Evolutionary conservation across 2,329 filamentous ascomycete genomes (phyloP).

Genomic region (Dendrostoma leiphaemia): DNA sequence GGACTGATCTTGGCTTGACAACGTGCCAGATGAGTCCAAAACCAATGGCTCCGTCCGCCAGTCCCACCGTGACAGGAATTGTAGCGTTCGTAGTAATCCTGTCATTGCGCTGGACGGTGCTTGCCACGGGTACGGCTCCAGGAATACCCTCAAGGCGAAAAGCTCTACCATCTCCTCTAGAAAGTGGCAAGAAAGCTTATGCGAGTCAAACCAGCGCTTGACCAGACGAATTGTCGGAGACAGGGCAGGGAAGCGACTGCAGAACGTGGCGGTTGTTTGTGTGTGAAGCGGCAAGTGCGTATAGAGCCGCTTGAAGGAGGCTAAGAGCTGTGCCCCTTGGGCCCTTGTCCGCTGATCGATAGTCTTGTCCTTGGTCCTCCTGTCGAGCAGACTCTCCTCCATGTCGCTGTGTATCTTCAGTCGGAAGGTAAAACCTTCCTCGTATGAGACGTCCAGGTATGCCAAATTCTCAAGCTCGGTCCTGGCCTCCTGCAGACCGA

Average conservation of each 20-base stretch:
- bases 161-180: conserved; percentile 82
- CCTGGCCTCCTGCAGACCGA: conserved; percentile 78
- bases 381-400: conserved; percentile 77
- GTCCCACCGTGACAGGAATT: conserved; percentile 84
- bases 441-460: conserved; percentile 79
- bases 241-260: conserved; percentile 75
- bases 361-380: conserved; percentile 72
- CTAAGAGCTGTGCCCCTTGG: conserved; percentile 67
- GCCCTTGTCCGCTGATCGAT: conserved; percentile 65
- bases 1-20: conserved; percentile 60
- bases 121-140: conserved; percentile 78
- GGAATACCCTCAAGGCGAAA: conserved; percentile 73
- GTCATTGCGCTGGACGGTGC: conserved; percentile 73
- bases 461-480: conserved; percentile 71
- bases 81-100: conserved; percentile 78
- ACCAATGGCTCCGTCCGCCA: conserved; percentile 84
- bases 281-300: conserved; percentile 73
- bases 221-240: conserved; percentile 80
- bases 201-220: conserved; percentile 85
- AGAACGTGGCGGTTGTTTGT: conserved; percentile 76
- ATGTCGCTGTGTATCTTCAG: conserved; percentile 86
- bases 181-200: conserved; percentile 76
- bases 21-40: conserved; percentile 68
- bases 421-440: conserved; percentile 72
- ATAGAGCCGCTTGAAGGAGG: conserved; percentile 69